These are phyloP conservation scores for Myxozyma sirexii DNA, from an alignment of 805 yeast species.

Conservation along the genomic window DNA sequence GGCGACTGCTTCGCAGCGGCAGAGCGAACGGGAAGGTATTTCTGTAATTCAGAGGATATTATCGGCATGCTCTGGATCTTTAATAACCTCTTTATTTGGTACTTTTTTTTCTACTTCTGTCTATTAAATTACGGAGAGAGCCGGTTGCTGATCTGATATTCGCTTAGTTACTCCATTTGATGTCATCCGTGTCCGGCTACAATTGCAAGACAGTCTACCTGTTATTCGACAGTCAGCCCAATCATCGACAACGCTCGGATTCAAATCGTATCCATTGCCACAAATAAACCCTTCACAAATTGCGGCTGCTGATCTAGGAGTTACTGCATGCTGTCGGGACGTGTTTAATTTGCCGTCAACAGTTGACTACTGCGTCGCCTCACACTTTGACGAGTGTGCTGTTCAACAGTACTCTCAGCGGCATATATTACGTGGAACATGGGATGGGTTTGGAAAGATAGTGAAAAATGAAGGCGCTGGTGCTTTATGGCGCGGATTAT, in stretches of 20 bases:
- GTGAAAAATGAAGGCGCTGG: constrained; percentile 69
- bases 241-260: constrained; percentile 59
- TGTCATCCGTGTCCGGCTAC: constrained; percentile 49
- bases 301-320: constrained; percentile 43
- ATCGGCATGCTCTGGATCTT: constrained; percentile 49
- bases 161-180: constrained; percentile 47
- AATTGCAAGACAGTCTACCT: constrained; percentile 41
- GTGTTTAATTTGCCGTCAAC: constrained; percentile 46
- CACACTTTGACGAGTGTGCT: constrained; percentile 42
- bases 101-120: constrained; percentile 15
- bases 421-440: constrained; percentile 62
- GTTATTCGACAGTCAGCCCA: constrained; percentile 61
- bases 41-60: constrained; percentile 38
- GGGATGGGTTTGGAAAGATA: constrained; percentile 71
- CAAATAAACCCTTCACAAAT: constrained; percentile 1
- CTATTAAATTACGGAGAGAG: too few relatives aligned
- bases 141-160: neutral
- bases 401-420: constrained; percentile 38
- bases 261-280: constrained; percentile 15
- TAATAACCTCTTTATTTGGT: constrained; percentile 46
- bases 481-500: constrained; percentile 87
- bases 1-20: constrained; percentile 2
- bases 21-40: neutral
- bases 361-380: constrained; percentile 45
- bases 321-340: constrained; percentile 46